A percentile compares a stretch with the other conserved stretches of the same genome.
These are phyloP conservation scores for Pestalotiopsis sp. DNA, from an alignment of 2,329 filamentous ascomycete genomes.

Conservation along the genomic window DNA sequence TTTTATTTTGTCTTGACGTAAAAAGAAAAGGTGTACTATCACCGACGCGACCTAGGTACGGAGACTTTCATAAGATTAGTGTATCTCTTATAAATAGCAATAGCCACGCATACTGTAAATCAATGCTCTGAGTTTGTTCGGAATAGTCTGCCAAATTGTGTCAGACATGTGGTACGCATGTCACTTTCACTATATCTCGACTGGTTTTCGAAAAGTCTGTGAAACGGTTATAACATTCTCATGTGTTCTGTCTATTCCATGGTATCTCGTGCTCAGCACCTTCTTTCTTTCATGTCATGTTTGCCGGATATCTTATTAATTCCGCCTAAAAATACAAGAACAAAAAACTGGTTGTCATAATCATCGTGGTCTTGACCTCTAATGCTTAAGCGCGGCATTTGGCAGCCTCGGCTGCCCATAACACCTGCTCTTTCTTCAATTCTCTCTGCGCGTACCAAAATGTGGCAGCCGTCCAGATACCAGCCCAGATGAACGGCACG, in stretches of 20 bases:
- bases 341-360: not conserved
- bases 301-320: not conserved
- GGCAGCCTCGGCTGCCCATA: conserved; percentile 27
- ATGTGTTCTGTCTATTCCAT: not conserved
- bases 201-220: not conserved
- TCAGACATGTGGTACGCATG: no score
- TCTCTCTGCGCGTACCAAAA: conserved; percentile 28
- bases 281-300: not conserved
- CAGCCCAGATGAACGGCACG: conserved; percentile 20
- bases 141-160: no score
- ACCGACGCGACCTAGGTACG: no score
- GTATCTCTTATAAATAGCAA: no score
- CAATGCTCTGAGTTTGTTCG: no score
- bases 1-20: no score
- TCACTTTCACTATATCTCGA: no score
- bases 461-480: conserved; percentile 22
- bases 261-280: not conserved
- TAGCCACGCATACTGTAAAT: no score
- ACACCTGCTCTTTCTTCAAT: conserved; percentile 26
- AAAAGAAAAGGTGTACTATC: no score
- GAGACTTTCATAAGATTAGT: no score
- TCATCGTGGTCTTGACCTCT: not conserved
- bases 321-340: not conserved
- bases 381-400: conserved; percentile 8
- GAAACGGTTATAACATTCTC: not conserved